Percentiles rank a stretch among this genome's conserved stretches.
These are phyloP conservation scores for Diaporthe nobilis DNA, from an alignment of 2,329 filamentous ascomycete species.

Conservation along the genomic window DNA sequence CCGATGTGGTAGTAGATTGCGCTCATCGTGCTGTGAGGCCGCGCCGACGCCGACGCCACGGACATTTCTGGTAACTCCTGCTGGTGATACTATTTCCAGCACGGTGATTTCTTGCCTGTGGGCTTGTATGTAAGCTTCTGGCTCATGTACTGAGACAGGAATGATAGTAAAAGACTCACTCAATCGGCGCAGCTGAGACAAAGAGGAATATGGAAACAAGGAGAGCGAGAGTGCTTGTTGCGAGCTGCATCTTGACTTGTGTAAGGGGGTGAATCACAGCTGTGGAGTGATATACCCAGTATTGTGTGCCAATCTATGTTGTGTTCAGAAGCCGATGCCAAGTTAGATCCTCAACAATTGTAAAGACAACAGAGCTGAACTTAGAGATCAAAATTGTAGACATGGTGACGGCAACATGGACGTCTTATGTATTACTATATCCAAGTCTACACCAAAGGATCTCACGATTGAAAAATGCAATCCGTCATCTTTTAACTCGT, in stretches of 20 bases:
- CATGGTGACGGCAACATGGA: neutral
- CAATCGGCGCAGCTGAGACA: neutral
- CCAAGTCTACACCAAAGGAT: neutral
- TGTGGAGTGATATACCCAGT: neutral
- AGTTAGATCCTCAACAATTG: neutral
- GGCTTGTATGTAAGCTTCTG: conserved; percentile 3
- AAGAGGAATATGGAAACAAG: neutral
- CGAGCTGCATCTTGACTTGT: neutral
- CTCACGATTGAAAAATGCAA: neutral
- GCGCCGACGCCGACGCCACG: neutral
- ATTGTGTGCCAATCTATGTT: neutral
- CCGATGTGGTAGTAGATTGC: neutral
- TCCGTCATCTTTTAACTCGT: neutral
- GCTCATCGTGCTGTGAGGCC: neutral
- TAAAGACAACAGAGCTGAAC: neutral
- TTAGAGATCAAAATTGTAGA: neutral
- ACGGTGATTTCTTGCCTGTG: neutral
- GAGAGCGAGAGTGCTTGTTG: neutral
- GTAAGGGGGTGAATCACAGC: neutral
- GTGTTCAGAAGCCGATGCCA: neutral
- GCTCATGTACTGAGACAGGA: neutral
- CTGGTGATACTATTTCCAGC: neutral
- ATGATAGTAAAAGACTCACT: neutral
- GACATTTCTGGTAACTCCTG: neutral
- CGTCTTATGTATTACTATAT: neutral